Conservation (phyloP, 805 yeast genomes). For the Yarrowia sp. region DNA sequence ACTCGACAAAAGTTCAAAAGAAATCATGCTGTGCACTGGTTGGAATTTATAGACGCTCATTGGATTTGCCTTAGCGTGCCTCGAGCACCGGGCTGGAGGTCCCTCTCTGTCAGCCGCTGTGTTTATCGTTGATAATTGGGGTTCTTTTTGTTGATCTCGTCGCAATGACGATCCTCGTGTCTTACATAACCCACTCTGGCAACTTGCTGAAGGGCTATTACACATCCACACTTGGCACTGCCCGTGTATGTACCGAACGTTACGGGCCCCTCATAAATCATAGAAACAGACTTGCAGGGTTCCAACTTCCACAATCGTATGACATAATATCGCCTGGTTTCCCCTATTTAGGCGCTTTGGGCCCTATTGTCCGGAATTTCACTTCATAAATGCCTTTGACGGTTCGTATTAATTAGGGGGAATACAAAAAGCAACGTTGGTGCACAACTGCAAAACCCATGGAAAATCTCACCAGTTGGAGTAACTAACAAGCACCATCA, state of each 20-base stretch:
- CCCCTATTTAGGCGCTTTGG: background rate
- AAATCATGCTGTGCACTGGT: background rate
- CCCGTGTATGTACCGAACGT: no score
- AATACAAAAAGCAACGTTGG: no score
- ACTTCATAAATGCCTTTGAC: no score
- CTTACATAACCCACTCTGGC: background rate
- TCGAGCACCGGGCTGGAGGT: background rate
- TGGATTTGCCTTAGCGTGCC: background rate
- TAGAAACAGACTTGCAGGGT: slow-evolving; percentile 3
- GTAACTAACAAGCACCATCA: no score
- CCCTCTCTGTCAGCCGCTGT: background rate
- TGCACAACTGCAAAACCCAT: no score
- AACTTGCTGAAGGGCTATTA: no score
- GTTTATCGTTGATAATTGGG: background rate
- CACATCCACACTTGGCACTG: no score
- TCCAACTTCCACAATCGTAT: background rate
- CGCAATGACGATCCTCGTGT: background rate
- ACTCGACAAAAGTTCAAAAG: background rate
- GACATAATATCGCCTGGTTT: background rate
- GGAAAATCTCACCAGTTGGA: no score
- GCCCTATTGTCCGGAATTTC: background rate
- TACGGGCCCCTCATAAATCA: background rate
- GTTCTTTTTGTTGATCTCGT: background rate
- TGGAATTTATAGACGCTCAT: no score
- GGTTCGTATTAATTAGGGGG: no score